These are phyloP conservation scores for Zarea fungicola DNA, from an alignment of 2,329 filamentous ascomycete genomes.

Conservation along the genomic window DNA sequence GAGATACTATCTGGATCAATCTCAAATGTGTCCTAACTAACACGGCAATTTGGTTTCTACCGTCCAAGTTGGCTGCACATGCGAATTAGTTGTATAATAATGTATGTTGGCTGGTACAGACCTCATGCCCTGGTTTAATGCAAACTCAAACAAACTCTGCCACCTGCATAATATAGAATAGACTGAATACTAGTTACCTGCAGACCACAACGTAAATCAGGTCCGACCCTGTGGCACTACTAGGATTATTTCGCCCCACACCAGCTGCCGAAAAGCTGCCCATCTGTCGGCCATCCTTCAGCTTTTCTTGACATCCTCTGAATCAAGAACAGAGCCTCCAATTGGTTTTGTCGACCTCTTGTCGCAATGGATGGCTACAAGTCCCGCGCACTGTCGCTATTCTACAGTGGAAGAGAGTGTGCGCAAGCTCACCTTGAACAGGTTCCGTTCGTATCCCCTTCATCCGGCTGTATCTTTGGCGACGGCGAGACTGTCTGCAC, in stretches of 20 bases:
- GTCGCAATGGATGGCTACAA: slow-evolving; percentile 11
- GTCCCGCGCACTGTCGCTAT: slow-evolving; percentile 1
- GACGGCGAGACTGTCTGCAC: background rate
- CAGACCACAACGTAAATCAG: no score
- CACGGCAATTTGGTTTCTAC: no score
- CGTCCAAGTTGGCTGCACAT: no score
- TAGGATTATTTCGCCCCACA: slow-evolving; percentile 5
- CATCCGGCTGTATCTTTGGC: background rate
- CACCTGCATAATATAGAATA: no score
- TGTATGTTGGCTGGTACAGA: no score
- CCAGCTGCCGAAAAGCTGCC: slow-evolving; percentile 7
- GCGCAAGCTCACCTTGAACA: slow-evolving; percentile 11
- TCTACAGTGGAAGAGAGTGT: slow-evolving; percentile 1
- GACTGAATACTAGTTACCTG: no score
- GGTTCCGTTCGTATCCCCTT: slow-evolving; percentile 7
- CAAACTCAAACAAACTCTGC: no score
- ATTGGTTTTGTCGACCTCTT: background rate
- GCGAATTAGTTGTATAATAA: no score
- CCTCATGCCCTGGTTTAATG: no score
- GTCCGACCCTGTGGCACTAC: no score
- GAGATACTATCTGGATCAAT: no score
- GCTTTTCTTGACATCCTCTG: background rate
- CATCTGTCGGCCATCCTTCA: background rate
- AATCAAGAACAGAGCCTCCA: background rate
- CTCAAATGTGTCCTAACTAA: no score